A percentile compares a stretch with the other conserved stretches of the same genome.
phyloP scores from a whole-genome alignment of 2,329 filamentous ascomycete genomes.

The Trichoderma lentiforme region DNA sequence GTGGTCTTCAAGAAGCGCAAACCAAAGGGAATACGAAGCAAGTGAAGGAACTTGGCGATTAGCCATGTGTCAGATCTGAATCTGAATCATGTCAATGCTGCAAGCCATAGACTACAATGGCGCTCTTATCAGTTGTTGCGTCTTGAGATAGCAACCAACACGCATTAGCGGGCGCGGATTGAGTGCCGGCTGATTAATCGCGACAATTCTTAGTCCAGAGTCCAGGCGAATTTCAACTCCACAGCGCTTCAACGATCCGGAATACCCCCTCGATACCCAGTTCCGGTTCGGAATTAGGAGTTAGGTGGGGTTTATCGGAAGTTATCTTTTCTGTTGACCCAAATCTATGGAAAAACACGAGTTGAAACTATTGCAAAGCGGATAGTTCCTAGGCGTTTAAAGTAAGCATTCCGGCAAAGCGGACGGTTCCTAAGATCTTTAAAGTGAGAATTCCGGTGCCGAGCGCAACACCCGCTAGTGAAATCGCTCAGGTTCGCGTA shows the following conservation, averaged over 20 bases:
- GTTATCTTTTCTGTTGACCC: background rate
- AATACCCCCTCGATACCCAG: background rate
- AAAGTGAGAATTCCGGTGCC: background rate
- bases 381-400: background rate
- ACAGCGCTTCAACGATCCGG: background rate
- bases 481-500: background rate
- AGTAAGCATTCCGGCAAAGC: background rate
- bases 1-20: conserved; percentile 81
- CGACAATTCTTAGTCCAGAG: background rate
- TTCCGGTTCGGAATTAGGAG: background rate
- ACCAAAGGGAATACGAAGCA: conserved; percentile 61
- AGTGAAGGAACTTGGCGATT: conserved; percentile 34
- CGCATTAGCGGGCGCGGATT: background rate
- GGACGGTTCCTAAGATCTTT: background rate
- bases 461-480: background rate
- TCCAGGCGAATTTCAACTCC: background rate
- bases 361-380: background rate
- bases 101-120: background rate
- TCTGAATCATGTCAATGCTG: background rate
- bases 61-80: background rate
- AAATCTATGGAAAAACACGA: background rate
- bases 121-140: background rate
- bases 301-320: background rate
- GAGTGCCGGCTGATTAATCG: background rate
- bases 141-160: background rate